Evolutionary conservation across 768 basidiomycete genomes (phyloP), one percentile per base, ranked within the genome.

Genomic region (Mycena olivaceomarginata): DNA sequence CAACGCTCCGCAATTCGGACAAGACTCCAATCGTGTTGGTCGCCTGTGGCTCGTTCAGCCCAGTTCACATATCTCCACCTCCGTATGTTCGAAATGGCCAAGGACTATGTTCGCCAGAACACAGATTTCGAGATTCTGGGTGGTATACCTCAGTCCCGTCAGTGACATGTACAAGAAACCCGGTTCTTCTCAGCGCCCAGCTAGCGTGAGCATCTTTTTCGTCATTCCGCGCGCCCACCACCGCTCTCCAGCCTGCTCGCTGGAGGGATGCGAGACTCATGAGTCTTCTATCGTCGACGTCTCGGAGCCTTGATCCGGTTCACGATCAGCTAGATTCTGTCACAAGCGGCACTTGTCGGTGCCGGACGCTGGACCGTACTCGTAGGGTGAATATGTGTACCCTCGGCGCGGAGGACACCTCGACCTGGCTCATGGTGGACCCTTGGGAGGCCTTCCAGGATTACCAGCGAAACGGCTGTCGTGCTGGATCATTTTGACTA

Each of bases 41-140:
- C 75, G 98, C 97, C 62, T 99, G 98, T 83, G 98, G 98, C 40
- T 98, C 97, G 71, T 99, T 99, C 92, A 98, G 96, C 81, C 98
- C 98, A 13, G 95, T 98, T n/a, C 77, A 98, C 98, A n/a, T 98
- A 97, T 83, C 94, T 98, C 67, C 97, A 98, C 83, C 92, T 99
- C 77, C 96, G 98, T 80, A 99, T 99, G 97, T 99, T 99, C 86
- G 98, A 99, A 85, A 99, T 99, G 98, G 98, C 98, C 72, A 95
- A 95, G 87, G 98, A 99, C 89, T 97, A 97, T 82, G 93, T 96
- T 69, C 93, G 96, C 67, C 95, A 97, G 81, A 96, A 97, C 85
- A 97, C 96, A 64, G 89, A 95, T 79, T 98, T 96, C 82, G 97
- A 98, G 86, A 96, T 99, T 81, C 90, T 99, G 81, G 98, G 95